Evolutionary conservation across 345 rosid genomes (phyloP).

Genomic region (Moricandia moricandioides): DNA sequence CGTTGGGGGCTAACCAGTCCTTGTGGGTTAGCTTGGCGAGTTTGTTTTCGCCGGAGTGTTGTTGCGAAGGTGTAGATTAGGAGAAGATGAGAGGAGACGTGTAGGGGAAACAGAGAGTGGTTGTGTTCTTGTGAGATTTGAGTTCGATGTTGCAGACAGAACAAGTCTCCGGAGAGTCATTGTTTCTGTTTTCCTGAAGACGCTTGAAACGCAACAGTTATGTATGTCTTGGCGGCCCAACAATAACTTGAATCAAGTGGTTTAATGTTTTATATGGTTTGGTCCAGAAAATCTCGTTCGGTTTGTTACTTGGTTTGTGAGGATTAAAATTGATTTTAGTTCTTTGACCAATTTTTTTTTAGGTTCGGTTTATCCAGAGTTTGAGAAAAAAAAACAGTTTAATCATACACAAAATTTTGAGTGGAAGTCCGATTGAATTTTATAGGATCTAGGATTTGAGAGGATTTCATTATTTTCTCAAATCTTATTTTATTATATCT

Average conservation of each 20-base stretch:
- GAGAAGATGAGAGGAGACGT: slow-evolving; percentile 24
- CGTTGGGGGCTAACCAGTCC: slow-evolving; percentile 80
- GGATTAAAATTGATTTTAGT: background rate
- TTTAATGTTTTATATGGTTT: background rate
- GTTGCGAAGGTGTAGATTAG: slow-evolving; percentile 10
- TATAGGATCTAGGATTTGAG: no score
- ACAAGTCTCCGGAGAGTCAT: slow-evolving; percentile 32
- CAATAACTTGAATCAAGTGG: background rate
- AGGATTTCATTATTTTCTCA: no score
- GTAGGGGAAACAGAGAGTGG: background rate
- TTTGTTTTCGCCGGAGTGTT: background rate
- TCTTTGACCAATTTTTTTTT: no score
- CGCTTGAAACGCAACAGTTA: background rate
- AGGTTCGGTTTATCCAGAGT: background rate
- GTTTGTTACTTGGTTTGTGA: background rate
- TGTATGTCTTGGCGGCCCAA: background rate
- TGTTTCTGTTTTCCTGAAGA: background rate
- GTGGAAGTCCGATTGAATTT: no score
- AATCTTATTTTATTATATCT: no score
- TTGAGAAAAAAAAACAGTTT: background rate
- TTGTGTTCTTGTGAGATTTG: slow-evolving; percentile 11
- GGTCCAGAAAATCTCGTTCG: background rate
- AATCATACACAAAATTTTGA: background rate
- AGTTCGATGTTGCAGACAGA: slow-evolving; percentile 13
- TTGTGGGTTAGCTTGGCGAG: slow-evolving; percentile 54